phyloP scores from a whole-genome alignment of 495 filamentous ascomycete species.

The Amniculicola lignicola region DNA sequence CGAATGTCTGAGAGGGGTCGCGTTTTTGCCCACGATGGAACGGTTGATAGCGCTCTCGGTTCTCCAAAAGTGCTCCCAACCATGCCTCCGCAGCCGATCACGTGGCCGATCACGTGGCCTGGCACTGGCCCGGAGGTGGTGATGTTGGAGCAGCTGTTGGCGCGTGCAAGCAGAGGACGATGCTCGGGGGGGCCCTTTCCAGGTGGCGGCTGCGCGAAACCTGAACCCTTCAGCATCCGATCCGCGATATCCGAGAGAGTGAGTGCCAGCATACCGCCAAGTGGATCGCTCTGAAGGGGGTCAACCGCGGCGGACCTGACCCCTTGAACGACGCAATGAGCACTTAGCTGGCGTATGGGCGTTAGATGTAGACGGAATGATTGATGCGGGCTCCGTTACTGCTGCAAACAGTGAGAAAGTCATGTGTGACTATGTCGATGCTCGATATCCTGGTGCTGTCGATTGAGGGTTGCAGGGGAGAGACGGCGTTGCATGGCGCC shows the following conservation, averaged over 20 bases:
- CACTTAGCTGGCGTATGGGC: constrained; percentile 17
- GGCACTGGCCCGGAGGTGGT: constrained; percentile 2
- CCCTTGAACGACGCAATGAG: constrained; percentile 15
- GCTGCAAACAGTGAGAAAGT: constrained; percentile 32
- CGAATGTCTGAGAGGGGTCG: constrained; percentile 46
- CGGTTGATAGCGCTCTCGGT: constrained; percentile 10
- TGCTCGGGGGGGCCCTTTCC: constrained; percentile 14
- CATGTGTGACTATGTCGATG: constrained; percentile 33
- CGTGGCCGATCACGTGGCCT: neutral
- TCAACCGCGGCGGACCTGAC: neutral
- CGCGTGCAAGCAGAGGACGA: constrained; percentile 4
- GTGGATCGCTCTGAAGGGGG: neutral
- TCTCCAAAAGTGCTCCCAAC: constrained; percentile 20
- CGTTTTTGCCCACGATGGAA: constrained; percentile 36
- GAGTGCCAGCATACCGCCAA: constrained; percentile 16
- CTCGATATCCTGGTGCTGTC: constrained; percentile 28
- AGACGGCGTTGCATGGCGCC: neutral
- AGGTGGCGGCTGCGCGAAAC: constrained; percentile 17
- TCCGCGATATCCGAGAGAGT: constrained; percentile 20
- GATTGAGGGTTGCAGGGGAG: constrained; percentile 21
- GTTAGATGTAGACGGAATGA: constrained; percentile 23
- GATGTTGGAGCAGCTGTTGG: constrained; percentile 1
- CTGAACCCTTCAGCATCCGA: constrained; percentile 30
- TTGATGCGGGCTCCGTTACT: constrained; percentile 30
- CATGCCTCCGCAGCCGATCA: constrained; percentile 26